Evolutionary conservation across 73 alveolate species (phyloP), one percentile per base, ranked within the genome.

Genomic region (Uronychia setigera): DNA sequence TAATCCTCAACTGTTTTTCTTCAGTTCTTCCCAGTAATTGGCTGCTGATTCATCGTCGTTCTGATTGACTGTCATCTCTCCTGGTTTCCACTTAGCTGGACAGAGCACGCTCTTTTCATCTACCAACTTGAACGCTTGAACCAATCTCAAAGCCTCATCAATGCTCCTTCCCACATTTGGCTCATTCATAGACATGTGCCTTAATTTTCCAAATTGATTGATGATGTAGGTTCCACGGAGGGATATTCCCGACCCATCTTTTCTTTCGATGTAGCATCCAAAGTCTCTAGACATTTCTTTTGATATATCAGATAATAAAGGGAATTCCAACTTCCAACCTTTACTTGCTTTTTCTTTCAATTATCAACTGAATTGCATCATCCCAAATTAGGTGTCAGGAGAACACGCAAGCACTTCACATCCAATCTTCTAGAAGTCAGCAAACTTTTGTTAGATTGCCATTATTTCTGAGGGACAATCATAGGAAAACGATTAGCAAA

Each of bases 151-250:
- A 1, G 97, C 96, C 87, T 97, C 99, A 81, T 95, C 99, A 59
- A 97, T 98, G 80, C 97, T 92, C 78, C 99, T 91, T 32, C 99
- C 99, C 67, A 97, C 97, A 0, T 98, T 98, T 46, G 97, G 96
- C 82, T 97, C 99, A 86, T 97, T 97, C 81, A 96, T 93, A 5
- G 67, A 46, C 67, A 46, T 46, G 67, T 46, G 67, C 19, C 67
- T 46, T 19, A 46, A 19, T 11, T 46, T 46, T 11, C 67, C 67
- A 46, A 11, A 5, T 11, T 5, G 67, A 46, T 19, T 46, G 67
- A 46, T 19, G 19, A 46, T 46, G 19, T 46, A 46, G 5, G 67
- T 46, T 5, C n/a, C 67, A 92, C 99, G 94, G 87, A 92, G 94
- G 35, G 98, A 97, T 14, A 92, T 97, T 26, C 99, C 99, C 77